Percentiles rank a stretch among this genome's conserved stretches.
phyloP scores from a whole-genome alignment of 805 yeast genomes.

The Yarrowia hollandica region DNA sequence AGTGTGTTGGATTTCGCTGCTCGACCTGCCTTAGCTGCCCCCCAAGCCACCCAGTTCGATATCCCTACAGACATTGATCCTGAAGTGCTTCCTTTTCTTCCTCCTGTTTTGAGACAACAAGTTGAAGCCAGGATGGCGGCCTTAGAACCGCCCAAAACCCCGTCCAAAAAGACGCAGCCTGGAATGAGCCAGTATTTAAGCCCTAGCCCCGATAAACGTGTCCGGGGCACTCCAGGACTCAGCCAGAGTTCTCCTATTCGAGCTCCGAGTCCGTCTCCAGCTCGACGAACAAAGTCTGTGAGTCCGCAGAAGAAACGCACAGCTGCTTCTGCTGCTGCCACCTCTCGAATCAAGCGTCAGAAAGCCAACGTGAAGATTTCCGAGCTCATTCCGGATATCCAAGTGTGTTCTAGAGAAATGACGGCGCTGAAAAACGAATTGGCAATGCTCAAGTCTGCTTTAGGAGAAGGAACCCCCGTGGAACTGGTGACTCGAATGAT shows the following conservation, averaged over 20 bases:
- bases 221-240: neutral
- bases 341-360: slow-evolving; percentile 7
- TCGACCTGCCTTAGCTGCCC: neutral
- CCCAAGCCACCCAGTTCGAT: slow-evolving; percentile 28
- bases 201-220: neutral
- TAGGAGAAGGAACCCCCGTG: neutral
- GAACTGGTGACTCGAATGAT: slow-evolving; percentile 7
- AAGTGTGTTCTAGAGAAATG: slow-evolving; percentile 13
- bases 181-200: neutral
- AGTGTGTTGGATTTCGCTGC: neutral
- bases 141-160: neutral
- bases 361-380: neutral
- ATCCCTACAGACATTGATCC: slow-evolving; percentile 31
- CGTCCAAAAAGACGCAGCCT: neutral
- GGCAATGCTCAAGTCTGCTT: neutral
- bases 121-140: neutral
- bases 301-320: neutral
- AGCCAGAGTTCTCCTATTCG: neutral
- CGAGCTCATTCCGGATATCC: neutral
- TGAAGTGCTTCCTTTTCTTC: slow-evolving; percentile 12
- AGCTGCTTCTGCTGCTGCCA: neutral
- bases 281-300: neutral
- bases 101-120: neutral
- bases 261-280: neutral
- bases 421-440: neutral